Conservation (phyloP, 1,139 yeast species). For the Debaryomyces nepalensis region DNA sequence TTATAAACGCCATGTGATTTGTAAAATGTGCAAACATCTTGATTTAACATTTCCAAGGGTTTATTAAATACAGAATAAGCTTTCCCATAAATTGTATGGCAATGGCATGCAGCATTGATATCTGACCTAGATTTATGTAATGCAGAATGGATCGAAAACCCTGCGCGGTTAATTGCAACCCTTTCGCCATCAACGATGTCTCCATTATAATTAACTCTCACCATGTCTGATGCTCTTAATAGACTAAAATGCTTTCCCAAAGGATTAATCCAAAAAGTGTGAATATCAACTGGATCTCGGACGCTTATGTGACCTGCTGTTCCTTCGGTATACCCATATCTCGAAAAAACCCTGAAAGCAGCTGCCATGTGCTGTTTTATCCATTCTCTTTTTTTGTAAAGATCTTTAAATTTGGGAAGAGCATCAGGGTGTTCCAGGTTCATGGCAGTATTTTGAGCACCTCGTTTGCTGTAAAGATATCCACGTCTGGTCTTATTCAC, state of each 20-base stretch:
- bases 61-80: slow-evolving; percentile 74
- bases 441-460: slow-evolving; percentile 53
- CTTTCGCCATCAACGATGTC: slow-evolving; percentile 70
- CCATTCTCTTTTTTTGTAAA: slow-evolving; percentile 60
- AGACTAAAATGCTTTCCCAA: slow-evolving; percentile 72
- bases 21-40: slow-evolving; percentile 73
- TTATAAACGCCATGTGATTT: slow-evolving; percentile 65
- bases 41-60: slow-evolving; percentile 77
- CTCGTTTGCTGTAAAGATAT: no score
- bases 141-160: slow-evolving; percentile 79
- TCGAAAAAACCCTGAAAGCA: slow-evolving; percentile 78
- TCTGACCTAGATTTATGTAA: slow-evolving; percentile 79
- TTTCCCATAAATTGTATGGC: slow-evolving; percentile 75
- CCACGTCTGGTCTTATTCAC: no score
- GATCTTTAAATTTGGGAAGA: slow-evolving; percentile 56
- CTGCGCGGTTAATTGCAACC: slow-evolving; percentile 75
- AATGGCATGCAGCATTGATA: slow-evolving; percentile 79
- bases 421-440: slow-evolving; percentile 54
- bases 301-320: slow-evolving; percentile 80
- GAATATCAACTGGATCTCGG: slow-evolving; percentile 72
- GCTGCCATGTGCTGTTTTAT: slow-evolving; percentile 78
- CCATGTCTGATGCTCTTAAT: slow-evolving; percentile 73
- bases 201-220: slow-evolving; percentile 73
- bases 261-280: slow-evolving; percentile 81
- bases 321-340: slow-evolving; percentile 75